Percentiles rank a stretch among this genome's conserved stretches.
Evolutionary conservation across 352 stramenopile species (phyloP).

Genomic region (Albugo laibachii): DNA sequence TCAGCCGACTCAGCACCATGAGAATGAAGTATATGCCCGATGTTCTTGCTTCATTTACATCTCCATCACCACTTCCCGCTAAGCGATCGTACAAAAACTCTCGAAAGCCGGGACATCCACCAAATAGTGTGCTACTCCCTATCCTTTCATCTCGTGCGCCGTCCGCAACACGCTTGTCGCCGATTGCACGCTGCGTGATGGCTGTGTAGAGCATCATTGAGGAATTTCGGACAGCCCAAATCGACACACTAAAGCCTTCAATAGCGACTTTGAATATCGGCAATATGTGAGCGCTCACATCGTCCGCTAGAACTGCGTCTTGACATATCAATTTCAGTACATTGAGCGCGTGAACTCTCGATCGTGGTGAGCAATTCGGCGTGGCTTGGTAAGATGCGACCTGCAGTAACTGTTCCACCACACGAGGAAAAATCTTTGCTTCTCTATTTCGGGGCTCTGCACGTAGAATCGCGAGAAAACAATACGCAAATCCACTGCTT

Average conservation of each 20-base stretch:
- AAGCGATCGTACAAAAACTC: conserved; percentile 38
- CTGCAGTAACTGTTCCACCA: conserved; percentile 46
- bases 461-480: conserved; percentile 73
- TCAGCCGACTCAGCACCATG: conserved; percentile 59
- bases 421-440: conserved; percentile 49
- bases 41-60: conserved; percentile 15
- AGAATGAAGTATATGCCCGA: conserved; percentile 55
- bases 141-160: conserved; percentile 36
- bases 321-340: conserved; percentile 82
- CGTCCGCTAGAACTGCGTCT: conserved; percentile 69
- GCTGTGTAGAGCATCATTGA: conserved; percentile 84
- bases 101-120: conserved; percentile 47
- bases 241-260: conserved; percentile 62
- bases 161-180: conserved; percentile 69
- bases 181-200: conserved; percentile 51
- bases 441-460: conserved; percentile 66
- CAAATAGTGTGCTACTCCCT: conserved; percentile 54
- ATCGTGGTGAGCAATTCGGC: conserved; percentile 15
- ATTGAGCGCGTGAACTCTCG: conserved; percentile 72
- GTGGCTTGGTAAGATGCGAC: conserved; percentile 36
- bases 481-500: conserved; percentile 75
- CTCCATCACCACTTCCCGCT: conserved; percentile 1
- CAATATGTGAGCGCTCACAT: conserved; percentile 67
- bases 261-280: conserved; percentile 69
- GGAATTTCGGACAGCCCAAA: conserved; percentile 80